These are phyloP conservation scores for Diphasiastrum complanatum DNA, from an alignment of 83 land plant genomes.

Conservation along the genomic window DNA sequence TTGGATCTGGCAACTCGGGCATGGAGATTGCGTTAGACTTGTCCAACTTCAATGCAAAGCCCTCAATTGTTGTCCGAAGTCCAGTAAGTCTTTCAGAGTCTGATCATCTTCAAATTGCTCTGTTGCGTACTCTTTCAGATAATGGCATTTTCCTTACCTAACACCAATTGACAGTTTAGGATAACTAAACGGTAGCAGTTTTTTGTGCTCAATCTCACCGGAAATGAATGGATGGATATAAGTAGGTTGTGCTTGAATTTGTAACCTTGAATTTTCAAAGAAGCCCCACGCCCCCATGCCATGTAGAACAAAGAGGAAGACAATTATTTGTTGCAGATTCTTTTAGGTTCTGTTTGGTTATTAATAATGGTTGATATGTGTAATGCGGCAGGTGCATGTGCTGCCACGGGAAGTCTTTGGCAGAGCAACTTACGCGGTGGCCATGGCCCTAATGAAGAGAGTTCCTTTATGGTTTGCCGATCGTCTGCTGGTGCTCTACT, in stretches of 20 bases:
- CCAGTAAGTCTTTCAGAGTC: constrained; percentile 38
- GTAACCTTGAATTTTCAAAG: too few relatives aligned
- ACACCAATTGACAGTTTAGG: too few relatives aligned
- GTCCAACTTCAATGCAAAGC: constrained; percentile 42
- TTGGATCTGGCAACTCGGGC: constrained; percentile 73
- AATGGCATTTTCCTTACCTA: neutral
- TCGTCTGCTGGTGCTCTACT: constrained; percentile 33
- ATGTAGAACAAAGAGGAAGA: too few relatives aligned
- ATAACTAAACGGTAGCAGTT: too few relatives aligned
- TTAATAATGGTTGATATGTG: too few relatives aligned
- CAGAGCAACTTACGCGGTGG: constrained; percentile 47
- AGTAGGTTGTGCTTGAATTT: too few relatives aligned
- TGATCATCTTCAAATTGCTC: neutral
- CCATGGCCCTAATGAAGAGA: constrained; percentile 41
- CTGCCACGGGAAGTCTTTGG: constrained; percentile 64
- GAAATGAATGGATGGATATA: too few relatives aligned
- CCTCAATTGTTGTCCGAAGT: constrained; percentile 61
- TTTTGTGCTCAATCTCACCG: too few relatives aligned
- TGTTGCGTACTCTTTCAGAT: neutral
- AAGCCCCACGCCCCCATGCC: too few relatives aligned
- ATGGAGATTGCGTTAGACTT: constrained; percentile 73
- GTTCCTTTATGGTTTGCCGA: constrained; percentile 59
- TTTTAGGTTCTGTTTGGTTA: too few relatives aligned
- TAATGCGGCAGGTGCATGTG: constrained; percentile 54
- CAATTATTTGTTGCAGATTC: too few relatives aligned